A percentile compares a stretch with the other conserved stretches of the same genome.
These are phyloP conservation scores for Extremus antarcticus DNA, from an alignment of 495 filamentous ascomycete species.

Conservation along the genomic window DNA sequence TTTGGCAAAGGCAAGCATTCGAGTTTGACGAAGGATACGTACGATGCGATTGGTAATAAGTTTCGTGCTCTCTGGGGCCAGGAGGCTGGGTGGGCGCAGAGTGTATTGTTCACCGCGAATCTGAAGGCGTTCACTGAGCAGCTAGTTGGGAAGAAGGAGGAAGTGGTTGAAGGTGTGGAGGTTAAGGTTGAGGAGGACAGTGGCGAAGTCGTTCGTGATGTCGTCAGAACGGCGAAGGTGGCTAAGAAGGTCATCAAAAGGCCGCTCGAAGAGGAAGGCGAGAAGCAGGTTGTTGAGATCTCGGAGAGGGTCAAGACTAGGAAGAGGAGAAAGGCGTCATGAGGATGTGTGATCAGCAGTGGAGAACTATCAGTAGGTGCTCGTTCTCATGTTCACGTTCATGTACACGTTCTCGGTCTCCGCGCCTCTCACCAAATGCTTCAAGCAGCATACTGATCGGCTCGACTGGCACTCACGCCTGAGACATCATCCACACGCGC, in stretches of 20 bases:
- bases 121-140: conserved; percentile 70
- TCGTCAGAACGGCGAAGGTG: conserved; percentile 14
- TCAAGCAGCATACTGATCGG: no score
- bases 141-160: conserved; percentile 42
- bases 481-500: no score
- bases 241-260: conserved; percentile 29
- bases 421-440: no score
- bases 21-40: conserved; percentile 76
- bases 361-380: no score
- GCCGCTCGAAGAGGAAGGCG: conserved; percentile 24
- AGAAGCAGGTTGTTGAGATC: conserved; percentile 22
- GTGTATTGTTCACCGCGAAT: conserved; percentile 91
- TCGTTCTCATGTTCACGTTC: no score
- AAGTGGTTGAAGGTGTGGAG: conserved; percentile 28
- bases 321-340: conserved; percentile 3
- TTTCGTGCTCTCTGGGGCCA: conserved; percentile 87
- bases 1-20: conserved; percentile 79
- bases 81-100: conserved; percentile 95
- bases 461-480: no score
- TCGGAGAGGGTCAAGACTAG: conserved; percentile 17
- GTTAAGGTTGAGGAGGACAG: conserved; percentile 22
- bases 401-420: no score
- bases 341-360: neutral
- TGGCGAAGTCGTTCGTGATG: conserved; percentile 21
- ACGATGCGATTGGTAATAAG: conserved; percentile 79